Conservation (phyloP, 2,329 filamentous ascomycete species). For the Beauveria sp. region DNA sequence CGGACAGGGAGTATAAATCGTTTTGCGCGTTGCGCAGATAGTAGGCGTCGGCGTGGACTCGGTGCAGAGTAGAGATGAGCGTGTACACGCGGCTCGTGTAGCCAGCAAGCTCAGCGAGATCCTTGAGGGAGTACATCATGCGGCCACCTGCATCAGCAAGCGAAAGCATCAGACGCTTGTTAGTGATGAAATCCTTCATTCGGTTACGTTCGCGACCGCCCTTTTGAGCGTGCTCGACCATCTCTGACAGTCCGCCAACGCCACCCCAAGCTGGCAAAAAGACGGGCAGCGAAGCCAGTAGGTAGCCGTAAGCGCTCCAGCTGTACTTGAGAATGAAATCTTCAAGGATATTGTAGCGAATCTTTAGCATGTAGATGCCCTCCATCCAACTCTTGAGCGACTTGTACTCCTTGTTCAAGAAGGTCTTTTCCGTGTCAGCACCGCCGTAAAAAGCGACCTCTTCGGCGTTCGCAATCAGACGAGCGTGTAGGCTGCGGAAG, state of each 20-base stretch:
- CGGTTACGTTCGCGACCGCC: constrained; percentile 67
- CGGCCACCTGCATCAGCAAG: constrained; percentile 90
- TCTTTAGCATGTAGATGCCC: constrained; percentile 93
- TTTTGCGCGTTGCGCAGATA: constrained; percentile 57
- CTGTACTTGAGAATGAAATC: constrained; percentile 98
- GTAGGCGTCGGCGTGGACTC: constrained; percentile 88
- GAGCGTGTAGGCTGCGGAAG: constrained; percentile 83
- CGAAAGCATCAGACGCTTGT: constrained; percentile 96
- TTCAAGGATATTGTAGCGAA: constrained; percentile 97
- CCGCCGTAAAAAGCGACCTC: constrained; percentile 97
- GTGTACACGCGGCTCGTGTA: constrained; percentile 96
- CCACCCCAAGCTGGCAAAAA: constrained; percentile 95
- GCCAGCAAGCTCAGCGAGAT: constrained; percentile 88
- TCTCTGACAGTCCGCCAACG: constrained; percentile 64
- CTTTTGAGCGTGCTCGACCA: constrained; percentile 42
- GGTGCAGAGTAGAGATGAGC: constrained; percentile 86
- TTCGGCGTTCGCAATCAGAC: constrained; percentile 92
- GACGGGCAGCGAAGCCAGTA: constrained; percentile 85
- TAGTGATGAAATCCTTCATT: constrained; percentile 99
- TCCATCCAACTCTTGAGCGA: constrained; percentile 97
- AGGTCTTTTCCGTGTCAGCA: constrained; percentile 88
- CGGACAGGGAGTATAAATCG: constrained; percentile 82
- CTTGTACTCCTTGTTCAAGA: constrained; percentile 85
- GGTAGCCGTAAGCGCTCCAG: constrained; percentile 96
- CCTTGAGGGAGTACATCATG: constrained; percentile 99